Evolutionary conservation across 345 rosid species (phyloP), one percentile per base, ranked within the genome.

Genomic region (Hibiscus syriacus): DNA sequence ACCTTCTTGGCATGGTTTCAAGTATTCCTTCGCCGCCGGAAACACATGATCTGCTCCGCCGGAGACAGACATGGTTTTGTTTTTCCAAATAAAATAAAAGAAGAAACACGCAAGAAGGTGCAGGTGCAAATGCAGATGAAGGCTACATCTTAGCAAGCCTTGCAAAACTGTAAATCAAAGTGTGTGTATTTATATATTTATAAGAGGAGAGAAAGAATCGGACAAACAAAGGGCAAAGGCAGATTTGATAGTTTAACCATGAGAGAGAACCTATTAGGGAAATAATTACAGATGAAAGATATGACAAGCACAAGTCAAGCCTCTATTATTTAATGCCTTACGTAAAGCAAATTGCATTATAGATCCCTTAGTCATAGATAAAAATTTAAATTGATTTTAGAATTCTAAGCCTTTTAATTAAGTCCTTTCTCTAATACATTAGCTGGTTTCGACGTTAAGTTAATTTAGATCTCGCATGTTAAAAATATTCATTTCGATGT

Each of bases 111-210:
- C n/a, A n/a, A 27, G 46, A 68, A 85, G 85, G 82, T 82, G 85
- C 86, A 85, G 86, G 89, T 85, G 86, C 85, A 82, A 85, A 79
- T 85, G 86, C 86, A 85, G 85, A 74, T 11, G 60, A 85, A 85
- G 76, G 82, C 83, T 27, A 58, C 85, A 82, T 59, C 76, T 76
- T 72, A 74, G 79, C 63, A 63, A 26, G 38, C 55, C 17, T 17
- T 43, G 60, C 45, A 13, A 26, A 14, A 27, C n/a, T 30, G 30
- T 43, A 7, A 7, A 43, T 11, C 49, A 25, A 16, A n/a, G n/a
- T n/a, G n/a, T n/a, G n/a, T n/a, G n/a, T n/a, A n/a, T n/a, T n/a
- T n/a, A n/a, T n/a, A n/a, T n/a, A n/a, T n/a, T n/a, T n/a, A n/a
- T n/a, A n/a, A 16, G 54, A 27, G 38, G 5, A 45, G 32, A n/a